These are phyloP conservation scores for Voacanga thouarsii DNA, from an alignment of 257 asterid genomes.

Conservation along the genomic window DNA sequence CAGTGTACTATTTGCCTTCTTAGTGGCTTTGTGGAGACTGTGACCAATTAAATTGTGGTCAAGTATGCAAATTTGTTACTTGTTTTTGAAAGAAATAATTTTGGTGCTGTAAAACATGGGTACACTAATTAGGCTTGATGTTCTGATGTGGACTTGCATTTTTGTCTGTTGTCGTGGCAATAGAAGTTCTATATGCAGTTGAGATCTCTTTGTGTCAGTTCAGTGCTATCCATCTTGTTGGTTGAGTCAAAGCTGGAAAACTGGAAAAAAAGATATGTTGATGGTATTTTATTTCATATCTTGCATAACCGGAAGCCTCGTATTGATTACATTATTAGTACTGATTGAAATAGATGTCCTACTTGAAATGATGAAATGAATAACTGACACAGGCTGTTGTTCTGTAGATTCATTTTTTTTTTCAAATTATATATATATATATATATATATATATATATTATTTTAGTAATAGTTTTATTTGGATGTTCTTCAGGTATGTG, in stretches of 20 bases:
- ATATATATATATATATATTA: background rate
- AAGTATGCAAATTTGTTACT: background rate
- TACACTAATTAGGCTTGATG: background rate
- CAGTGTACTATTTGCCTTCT: background rate
- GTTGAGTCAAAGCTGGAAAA: background rate
- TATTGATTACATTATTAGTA: background rate
- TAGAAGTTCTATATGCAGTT: background rate
- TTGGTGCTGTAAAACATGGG: background rate
- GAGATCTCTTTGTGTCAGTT: background rate
- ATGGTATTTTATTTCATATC: background rate
- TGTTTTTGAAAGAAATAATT: background rate
- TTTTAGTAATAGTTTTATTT: conserved; percentile 9
- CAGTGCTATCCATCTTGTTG: background rate
- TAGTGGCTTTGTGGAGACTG: background rate
- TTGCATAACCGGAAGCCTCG: background rate
- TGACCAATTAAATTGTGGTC: background rate
- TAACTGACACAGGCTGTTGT: background rate
- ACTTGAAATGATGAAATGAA: background rate
- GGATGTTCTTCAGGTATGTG: conserved; percentile 63
- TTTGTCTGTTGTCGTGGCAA: background rate
- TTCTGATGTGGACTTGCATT: background rate
- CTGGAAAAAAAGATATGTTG: background rate
- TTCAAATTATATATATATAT: too few species aligned
- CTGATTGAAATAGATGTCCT: conserved; percentile 2
- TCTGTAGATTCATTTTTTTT: background rate